Evolutionary conservation across 164 flowering plant species (phyloP).

Genomic region (Vitis labrusca): DNA sequence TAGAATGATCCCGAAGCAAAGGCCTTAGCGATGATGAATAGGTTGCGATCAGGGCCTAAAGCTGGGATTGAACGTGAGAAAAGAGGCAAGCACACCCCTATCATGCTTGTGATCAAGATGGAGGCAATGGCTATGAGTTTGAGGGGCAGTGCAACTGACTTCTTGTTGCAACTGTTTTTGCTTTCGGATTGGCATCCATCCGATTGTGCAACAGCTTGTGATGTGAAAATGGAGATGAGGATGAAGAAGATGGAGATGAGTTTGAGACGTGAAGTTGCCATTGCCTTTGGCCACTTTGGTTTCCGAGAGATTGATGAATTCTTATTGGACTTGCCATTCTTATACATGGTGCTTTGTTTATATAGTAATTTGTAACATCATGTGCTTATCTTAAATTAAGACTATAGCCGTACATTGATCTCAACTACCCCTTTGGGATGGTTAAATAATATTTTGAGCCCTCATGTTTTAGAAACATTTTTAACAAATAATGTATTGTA

Average conservation of each 20-base stretch:
- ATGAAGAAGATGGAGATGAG: slow-evolving; percentile 24
- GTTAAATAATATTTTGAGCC: too few species aligned
- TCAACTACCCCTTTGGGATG: too few species aligned
- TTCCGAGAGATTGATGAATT: too few species aligned
- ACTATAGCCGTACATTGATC: too few species aligned
- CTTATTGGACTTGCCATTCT: too few species aligned
- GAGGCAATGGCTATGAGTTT: slow-evolving; percentile 43
- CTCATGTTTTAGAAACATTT: too few species aligned
- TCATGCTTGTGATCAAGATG: slow-evolving; percentile 37
- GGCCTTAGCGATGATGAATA: slow-evolving; percentile 5
- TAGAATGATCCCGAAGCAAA: slow-evolving; percentile 17
- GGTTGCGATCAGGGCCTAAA: slow-evolving; percentile 31
- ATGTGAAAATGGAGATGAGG: slow-evolving; percentile 13
- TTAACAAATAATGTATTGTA: too few species aligned
- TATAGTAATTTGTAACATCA: too few species aligned
- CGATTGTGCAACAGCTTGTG: slow-evolving; percentile 10
- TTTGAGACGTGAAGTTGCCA: slow-evolving; percentile 14
- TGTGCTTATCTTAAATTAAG: too few species aligned
- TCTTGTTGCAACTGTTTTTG: slow-evolving; percentile 26
- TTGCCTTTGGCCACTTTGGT: too few species aligned
- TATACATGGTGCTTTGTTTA: too few species aligned
- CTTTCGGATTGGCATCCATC: slow-evolving; percentile 14
- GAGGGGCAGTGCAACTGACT: slow-evolving; percentile 25
- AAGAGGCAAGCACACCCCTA: slow-evolving; percentile 43
- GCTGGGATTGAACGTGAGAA: slow-evolving; percentile 21